These are phyloP conservation scores for Phytophthora tubulina DNA, from an alignment of 352 stramenopile species.

Conservation along the genomic window DNA sequence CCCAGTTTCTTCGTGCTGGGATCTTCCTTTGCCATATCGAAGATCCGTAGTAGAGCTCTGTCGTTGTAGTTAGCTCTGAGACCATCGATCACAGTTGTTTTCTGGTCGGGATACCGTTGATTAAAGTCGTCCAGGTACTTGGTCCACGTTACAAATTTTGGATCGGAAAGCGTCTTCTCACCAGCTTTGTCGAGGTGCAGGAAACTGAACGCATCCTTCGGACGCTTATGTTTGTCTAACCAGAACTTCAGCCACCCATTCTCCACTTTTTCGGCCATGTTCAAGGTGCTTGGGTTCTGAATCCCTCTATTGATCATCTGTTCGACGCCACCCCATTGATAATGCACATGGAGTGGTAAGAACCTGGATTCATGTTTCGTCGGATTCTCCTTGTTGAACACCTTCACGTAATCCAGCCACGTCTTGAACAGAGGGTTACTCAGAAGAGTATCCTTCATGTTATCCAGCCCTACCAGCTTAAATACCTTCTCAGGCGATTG, in stretches of 20 bases:
- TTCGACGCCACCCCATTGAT: background rate
- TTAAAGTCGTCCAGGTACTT: slow-evolving; percentile 21
- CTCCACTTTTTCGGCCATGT: background rate
- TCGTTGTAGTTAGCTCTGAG: background rate
- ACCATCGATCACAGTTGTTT: slow-evolving; percentile 6
- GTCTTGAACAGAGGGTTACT: background rate
- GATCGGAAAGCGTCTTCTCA: background rate
- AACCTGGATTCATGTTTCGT: background rate
- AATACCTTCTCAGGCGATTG: background rate
- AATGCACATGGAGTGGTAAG: background rate
- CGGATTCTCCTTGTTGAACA: background rate
- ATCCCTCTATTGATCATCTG: background rate
- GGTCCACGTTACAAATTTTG: background rate
- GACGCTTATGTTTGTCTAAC: background rate
- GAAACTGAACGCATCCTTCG: background rate
- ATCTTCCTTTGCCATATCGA: background rate
- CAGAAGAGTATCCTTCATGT: background rate
- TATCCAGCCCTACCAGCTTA: background rate
- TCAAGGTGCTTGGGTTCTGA: background rate
- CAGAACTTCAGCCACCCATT: background rate
- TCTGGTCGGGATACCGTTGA: background rate
- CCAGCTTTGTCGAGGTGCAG: background rate
- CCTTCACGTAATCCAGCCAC: background rate
- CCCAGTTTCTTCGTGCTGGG: slow-evolving; percentile 2
- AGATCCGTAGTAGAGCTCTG: background rate